Evolutionary conservation across 2,329 filamentous ascomycete genomes (phyloP).

Genomic region (Graphilbum fragrans): DNA sequence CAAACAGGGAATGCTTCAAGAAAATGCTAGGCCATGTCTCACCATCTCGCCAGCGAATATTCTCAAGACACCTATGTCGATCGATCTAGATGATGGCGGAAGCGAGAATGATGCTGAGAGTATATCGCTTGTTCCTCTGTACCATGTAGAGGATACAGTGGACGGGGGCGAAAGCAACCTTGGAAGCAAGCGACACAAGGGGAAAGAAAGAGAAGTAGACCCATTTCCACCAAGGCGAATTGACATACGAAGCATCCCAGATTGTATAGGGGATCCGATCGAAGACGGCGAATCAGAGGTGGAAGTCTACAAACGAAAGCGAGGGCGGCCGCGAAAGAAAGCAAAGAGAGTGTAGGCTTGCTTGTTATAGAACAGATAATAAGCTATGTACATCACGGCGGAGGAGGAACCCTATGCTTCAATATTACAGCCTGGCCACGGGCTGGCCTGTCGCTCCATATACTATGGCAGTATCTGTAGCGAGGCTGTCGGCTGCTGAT

Average conservation of each 20-base stretch:
- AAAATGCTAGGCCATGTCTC: no score
- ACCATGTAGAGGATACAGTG: no score
- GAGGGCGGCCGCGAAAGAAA: background rate
- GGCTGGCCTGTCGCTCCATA: constrained; percentile 16
- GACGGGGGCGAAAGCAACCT: no score
- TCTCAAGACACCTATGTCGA: background rate
- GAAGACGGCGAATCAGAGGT: background rate
- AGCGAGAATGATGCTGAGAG: background rate
- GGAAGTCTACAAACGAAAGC: background rate
- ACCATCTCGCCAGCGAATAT: background rate
- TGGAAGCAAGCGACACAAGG: background rate
- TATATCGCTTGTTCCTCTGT: no score
- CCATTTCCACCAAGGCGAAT: background rate
- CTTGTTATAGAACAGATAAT: no score
- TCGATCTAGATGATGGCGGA: background rate
- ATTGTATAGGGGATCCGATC: constrained; percentile 2
- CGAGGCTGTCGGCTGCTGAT: constrained; percentile 15
- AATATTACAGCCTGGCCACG: background rate
- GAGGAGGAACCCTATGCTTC: no score
- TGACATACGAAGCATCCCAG: constrained; percentile 3
- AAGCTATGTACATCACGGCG: no score
- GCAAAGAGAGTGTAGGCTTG: background rate
- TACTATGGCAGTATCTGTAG: constrained; percentile 21
- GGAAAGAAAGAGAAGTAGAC: background rate
- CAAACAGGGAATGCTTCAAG: no score